phyloP scores from a whole-genome alignment of 176 grass and related monocot genomes.

The Echinochloa phyllopogon region DNA sequence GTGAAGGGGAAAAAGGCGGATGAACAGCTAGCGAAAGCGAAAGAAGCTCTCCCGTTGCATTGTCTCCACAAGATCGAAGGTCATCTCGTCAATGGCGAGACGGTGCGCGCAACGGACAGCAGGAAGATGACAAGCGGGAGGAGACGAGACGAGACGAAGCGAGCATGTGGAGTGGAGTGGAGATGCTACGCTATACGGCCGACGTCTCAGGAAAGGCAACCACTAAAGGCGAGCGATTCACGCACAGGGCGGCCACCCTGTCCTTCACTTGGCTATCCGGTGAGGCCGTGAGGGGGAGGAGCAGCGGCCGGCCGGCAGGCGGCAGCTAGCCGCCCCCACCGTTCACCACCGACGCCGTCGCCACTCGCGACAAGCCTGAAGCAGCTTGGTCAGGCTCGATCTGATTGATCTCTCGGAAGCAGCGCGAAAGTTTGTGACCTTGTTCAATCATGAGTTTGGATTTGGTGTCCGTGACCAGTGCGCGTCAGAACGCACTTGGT shows the following conservation, averaged over 20 bases:
- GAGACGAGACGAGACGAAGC: background rate
- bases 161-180: conserved; percentile 24
- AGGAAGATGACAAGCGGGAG: conserved; percentile 41
- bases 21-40: conserved; percentile 11
- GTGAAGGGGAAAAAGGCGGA: background rate
- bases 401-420: conserved; percentile 16
- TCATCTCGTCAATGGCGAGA: conserved; percentile 32
- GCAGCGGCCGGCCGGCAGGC: too few species aligned
- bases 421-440: background rate
- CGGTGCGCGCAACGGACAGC: conserved; percentile 29
- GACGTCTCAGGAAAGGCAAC: background rate
- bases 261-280: background rate
- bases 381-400: background rate
- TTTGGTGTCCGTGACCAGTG: conserved; percentile 3
- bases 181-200: background rate
- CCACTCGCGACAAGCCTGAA: background rate
- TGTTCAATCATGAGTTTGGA: conserved; percentile 2
- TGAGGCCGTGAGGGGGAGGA: too few species aligned
- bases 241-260: background rate
- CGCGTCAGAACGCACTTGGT: background rate
- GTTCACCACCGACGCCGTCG: conserved; percentile 32
- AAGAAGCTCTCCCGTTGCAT: background rate
- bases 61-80: background rate
- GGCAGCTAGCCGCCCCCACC: conserved; percentile 6
- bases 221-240: background rate